These are phyloP conservation scores for Dichomitus squalens DNA, from an alignment of 1,284 basidiomycete genomes.

Conservation along the genomic window DNA sequence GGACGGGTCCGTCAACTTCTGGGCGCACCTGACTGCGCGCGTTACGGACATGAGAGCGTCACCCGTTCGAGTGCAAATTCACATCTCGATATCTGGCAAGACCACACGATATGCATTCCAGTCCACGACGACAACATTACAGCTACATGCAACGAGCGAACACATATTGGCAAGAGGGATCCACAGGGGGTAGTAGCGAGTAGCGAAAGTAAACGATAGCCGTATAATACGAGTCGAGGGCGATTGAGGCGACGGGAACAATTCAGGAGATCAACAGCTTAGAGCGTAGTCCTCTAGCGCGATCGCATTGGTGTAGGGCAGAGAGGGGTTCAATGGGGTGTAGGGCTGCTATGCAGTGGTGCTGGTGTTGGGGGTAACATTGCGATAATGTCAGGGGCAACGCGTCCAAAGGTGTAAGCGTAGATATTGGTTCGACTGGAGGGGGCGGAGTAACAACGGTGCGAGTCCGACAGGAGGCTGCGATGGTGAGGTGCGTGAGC, in stretches of 20 bases:
- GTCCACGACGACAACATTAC: conserved; percentile 11
- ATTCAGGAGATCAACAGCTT: conserved; percentile 3
- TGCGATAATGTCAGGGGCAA: not conserved
- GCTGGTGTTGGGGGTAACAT: not conserved
- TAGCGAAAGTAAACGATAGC: conserved; percentile 21
- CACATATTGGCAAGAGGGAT: conserved; percentile 11
- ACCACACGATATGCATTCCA: conserved; percentile 19
- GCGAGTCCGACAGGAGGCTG: not conserved
- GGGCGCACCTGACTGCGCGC: not conserved
- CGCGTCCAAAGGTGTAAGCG: not conserved
- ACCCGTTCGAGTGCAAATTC: not conserved
- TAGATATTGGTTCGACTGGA: not conserved
- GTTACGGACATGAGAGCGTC: too few species aligned
- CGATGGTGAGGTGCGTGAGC: not conserved
- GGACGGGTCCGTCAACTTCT: not conserved
- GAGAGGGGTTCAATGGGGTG: not conserved
- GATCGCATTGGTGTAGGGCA: conserved; percentile 7
- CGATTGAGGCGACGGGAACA: not conserved
- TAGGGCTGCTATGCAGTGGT: not conserved
- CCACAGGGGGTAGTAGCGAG: conserved; percentile 6
- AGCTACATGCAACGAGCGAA: conserved; percentile 21
- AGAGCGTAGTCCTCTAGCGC: conserved; percentile 11
- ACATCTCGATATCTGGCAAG: not conserved
- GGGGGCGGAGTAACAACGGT: not conserved
- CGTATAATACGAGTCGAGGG: conserved; percentile 14